These are phyloP conservation scores for Dactylorhiza incarnata DNA, from an alignment of 106 monocot species.

Conservation along the genomic window DNA sequence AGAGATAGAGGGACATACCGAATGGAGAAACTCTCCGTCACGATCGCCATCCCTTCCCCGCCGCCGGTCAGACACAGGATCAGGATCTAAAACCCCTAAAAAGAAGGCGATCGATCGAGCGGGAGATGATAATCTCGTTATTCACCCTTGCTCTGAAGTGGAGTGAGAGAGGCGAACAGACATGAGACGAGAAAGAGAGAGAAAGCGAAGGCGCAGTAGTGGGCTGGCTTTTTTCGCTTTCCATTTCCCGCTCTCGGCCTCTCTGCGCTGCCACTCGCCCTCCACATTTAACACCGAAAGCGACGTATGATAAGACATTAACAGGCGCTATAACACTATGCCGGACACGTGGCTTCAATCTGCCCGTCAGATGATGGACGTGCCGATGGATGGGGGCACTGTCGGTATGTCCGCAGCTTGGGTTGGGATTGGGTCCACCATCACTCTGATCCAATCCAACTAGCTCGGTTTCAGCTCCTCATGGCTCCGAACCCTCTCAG, in stretches of 20 bases:
- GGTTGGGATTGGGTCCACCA: no score
- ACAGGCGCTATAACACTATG: not conserved
- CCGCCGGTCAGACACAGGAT: not conserved
- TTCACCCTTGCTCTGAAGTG: not conserved
- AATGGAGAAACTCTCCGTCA: slow-evolving; percentile 9
- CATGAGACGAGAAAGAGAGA: not conserved
- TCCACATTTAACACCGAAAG: not conserved
- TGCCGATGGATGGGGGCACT: no score
- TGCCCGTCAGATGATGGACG: no score
- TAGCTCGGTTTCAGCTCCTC: no score
- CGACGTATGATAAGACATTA: slow-evolving; percentile 8
- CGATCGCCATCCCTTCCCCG: slow-evolving; percentile 5
- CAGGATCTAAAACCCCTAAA: not conserved
- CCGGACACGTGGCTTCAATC: no score
- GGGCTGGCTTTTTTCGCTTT: not conserved
- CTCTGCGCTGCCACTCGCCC: not conserved
- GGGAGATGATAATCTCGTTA: not conserved
- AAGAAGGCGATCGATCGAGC: not conserved
- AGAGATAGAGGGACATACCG: slow-evolving; percentile 1
- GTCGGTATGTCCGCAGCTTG: no score
- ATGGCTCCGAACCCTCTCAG: no score
- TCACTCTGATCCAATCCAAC: no score
- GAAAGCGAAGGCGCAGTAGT: not conserved
- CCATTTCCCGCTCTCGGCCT: slow-evolving; percentile 3
- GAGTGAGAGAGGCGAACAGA: not conserved